phyloP scores from a whole-genome alignment of 306 rosid species.

The Glycine tomentella region DNA sequence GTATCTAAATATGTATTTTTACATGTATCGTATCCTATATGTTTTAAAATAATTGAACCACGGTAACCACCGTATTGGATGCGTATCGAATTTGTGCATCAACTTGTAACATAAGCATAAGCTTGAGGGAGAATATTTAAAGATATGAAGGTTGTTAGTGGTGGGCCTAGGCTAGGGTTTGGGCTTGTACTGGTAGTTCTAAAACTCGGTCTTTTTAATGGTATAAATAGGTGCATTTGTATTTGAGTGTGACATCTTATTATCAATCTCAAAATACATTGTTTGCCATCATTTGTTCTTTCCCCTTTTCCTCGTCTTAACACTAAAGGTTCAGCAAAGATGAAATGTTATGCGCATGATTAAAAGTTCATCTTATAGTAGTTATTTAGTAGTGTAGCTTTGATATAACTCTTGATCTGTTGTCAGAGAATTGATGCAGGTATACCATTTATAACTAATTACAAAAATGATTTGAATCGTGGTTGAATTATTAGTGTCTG shows the following conservation, averaged over 20 bases:
- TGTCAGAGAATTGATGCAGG: slow-evolving; percentile 9
- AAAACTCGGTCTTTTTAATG: not conserved
- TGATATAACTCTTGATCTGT: slow-evolving; percentile 19
- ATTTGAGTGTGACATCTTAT: not conserved
- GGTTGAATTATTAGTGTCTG: slow-evolving; percentile 14
- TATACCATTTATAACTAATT: slow-evolving; percentile 7
- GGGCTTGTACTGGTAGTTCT: not conserved
- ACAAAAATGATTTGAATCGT: slow-evolving; percentile 25
- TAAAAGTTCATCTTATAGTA: slow-evolving; percentile 15
- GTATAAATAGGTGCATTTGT: slow-evolving; percentile 8
- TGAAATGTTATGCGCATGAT: slow-evolving; percentile 2
- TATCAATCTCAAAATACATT: slow-evolving; percentile 1
- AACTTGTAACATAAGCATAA: not conserved
- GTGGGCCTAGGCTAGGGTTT: not conserved
- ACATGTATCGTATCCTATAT: not conserved
- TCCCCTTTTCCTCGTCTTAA: not conserved
- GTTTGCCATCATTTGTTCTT: not conserved
- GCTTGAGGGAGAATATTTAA: not conserved
- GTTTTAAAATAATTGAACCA: not conserved
- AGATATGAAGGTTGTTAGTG: not conserved
- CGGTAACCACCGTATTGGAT: not conserved
- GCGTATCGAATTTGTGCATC: not conserved
- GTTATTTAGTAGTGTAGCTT: not conserved
- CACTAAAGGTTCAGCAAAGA: not conserved
- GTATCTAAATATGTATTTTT: not conserved